Base-by-base conservation (phyloP, 1,284 basidiomycete genomes). In the Fistulinella staudtii region DNA sequence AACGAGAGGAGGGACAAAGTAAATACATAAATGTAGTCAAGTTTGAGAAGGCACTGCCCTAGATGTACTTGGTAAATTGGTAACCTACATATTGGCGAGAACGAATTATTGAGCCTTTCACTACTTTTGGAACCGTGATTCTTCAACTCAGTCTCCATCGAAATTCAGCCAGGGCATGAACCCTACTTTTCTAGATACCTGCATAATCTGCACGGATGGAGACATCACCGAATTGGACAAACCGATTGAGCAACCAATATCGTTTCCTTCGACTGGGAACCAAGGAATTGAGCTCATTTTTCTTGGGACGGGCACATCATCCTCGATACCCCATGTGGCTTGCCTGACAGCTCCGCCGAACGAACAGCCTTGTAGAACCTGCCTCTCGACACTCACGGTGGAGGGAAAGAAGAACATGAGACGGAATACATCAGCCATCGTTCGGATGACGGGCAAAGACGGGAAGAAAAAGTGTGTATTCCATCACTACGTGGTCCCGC, bases 301-400 rank as follows among this genome's bases (percentile, higher is more conserved):
- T 56, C 75, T 87, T 22, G 84, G 84, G 43, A 87, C 84, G 28
- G 85, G 85, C 33, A 84, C 80, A n/a, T 87, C 85, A 5, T 78
- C 79, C 20, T 79, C 79, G 51, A 45, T 86, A 18, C 85, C 84
- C 5, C 70, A 80, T 45, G 61, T 88, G 39, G 72, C 74, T 50
- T 87, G 85, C 58, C 62, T 87, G 43, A 85, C 83, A 5, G 75
- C 77, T 28, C 70, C 73, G 10, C 70, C 76, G 5, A 68, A 64
- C 13, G 68, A 54, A 17, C 58, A 63, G 18, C 73, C 70, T 17
- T 89, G 86, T 57, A 69, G 62, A 53, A 80, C 85, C 0, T 89
- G 85, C 54, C 67, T 79, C n/a, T 82, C 82, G 5, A 83, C 83
- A 5, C 67, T 84, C 36, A 74, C 54, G 1, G 74, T 75, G 1